phyloP scores from a whole-genome alignment of 1,139 yeast genomes.

The Hanseniaspora sp. region DNA sequence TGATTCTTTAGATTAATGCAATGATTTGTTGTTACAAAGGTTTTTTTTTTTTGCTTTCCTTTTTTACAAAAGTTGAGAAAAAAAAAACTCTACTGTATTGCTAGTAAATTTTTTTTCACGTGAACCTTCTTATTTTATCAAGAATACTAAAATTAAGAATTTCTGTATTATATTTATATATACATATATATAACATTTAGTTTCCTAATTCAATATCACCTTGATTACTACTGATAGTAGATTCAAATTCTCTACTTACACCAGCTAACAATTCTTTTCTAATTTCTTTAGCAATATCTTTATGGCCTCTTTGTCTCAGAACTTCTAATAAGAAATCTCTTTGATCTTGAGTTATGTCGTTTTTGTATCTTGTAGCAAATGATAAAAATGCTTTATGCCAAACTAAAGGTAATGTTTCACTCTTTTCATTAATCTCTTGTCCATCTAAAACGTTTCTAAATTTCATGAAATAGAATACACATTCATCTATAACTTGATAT shows the following conservation, averaged over 20 bases:
- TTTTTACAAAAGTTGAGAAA: no score
- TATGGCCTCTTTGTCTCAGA: slow-evolving; percentile 79
- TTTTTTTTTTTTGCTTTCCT: no score
- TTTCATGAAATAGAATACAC: slow-evolving; percentile 90
- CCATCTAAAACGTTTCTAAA: slow-evolving; percentile 50
- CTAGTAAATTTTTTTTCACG: no score
- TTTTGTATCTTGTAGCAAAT: slow-evolving; percentile 90
- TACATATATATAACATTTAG: not conserved
- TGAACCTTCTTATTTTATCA: not conserved
- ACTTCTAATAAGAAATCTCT: slow-evolving; percentile 87
- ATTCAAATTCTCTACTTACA: slow-evolving; percentile 36
- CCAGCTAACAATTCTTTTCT: slow-evolving; percentile 90
- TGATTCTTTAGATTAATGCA: no score
- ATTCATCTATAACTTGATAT: slow-evolving; percentile 86
- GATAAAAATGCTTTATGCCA: slow-evolving; percentile 95
- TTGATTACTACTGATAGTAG: slow-evolving; percentile 6
- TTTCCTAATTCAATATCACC: slow-evolving; percentile 12
- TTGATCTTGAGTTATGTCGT: slow-evolving; percentile 95
- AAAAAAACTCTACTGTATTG: no score
- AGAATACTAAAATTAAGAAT: not conserved
- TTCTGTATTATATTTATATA: no score
- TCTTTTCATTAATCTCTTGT: slow-evolving; percentile 36
- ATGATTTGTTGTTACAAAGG: no score
- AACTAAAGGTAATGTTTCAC: slow-evolving; percentile 69
- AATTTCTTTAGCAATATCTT: slow-evolving; percentile 82